Evolutionary conservation across 148 eudicot genomes (phyloP), one percentile per base, ranked within the genome.

Genomic region (Beta vulgaris): DNA sequence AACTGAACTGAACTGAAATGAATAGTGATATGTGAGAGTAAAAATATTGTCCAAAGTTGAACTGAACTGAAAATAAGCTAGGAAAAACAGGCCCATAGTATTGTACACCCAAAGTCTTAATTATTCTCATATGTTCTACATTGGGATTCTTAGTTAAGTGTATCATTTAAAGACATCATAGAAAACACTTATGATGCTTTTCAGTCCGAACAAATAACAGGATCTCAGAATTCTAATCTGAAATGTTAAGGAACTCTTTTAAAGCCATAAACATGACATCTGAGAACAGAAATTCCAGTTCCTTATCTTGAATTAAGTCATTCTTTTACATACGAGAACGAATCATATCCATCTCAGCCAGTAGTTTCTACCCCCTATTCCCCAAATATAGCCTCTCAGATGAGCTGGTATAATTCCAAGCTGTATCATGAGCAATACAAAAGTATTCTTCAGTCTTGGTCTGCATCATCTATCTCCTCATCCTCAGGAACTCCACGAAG

Each of bases 401-500:
- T 57, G 31, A 57, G 32, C 32, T 57, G 26, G 58, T 18, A 51
- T 25, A 51, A 51, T 6, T 9, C 25, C 7, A 51, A 51, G 25
- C 57, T 46, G 53, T 46, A 46, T 16, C n/a, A n/a, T n/a, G n/a
- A n/a, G n/a, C n/a, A n/a, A n/a, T n/a, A n/a, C n/a, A 13, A 14
- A 12, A 18, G 21, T 51, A n/a, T 51, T 21, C n/a, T 51, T 87
- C 78, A 89, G 79, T 91, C 93, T 59, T 72, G 70, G 11, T 83
- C 91, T 12, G 90, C 97, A 35, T 92, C 94, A 76, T 89, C 97
- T 57, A 92, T 79, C 71, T 90, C 95, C 72, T 92, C 97, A 75
- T 90, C 97, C 80, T 92, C 97, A 0, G 95, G 91, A 43, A 88
- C 95, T 10, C 95, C 97, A 12, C 97, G 91, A 39, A 92, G 86